Conservation (phyloP, 2,329 filamentous ascomycete species). For the Fusarium pininemorale region DNA sequence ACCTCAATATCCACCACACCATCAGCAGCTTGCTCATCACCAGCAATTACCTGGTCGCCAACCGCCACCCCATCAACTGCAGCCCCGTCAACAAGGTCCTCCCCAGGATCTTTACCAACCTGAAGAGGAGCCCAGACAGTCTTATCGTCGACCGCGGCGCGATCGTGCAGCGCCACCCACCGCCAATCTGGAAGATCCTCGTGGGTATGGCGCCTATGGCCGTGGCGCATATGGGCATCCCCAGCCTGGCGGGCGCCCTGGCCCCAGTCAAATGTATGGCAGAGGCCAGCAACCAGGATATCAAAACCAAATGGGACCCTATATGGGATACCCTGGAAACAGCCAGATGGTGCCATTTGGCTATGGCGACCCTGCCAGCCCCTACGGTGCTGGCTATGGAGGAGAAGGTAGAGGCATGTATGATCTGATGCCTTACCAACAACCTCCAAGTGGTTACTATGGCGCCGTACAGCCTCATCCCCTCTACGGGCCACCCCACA, state of each 20-base stretch:
- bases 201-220: constrained; percentile 66
- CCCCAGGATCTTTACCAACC: constrained; percentile 45
- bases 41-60: constrained; percentile 44
- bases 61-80: constrained; percentile 48
- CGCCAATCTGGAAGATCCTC: constrained; percentile 71
- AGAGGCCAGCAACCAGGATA: constrained; percentile 51
- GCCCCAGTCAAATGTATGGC: constrained; percentile 43
- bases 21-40: constrained; percentile 45
- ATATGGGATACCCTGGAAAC: constrained; percentile 50
- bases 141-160: constrained; percentile 36
- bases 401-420: constrained; percentile 53
- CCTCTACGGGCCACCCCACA: constrained; percentile 42
- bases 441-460: constrained; percentile 45
- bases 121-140: constrained; percentile 34
- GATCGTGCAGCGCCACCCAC: constrained; percentile 48
- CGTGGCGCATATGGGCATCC: constrained; percentile 42
- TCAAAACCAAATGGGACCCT: constrained; percentile 58
- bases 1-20: constrained; percentile 48
- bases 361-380: constrained; percentile 47
- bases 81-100: constrained; percentile 50
- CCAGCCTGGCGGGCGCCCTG: constrained; percentile 13
- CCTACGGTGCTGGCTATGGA: constrained; percentile 54
- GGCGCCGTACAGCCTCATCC: constrained; percentile 40
- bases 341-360: constrained; percentile 61
- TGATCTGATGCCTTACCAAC: constrained; percentile 62